phyloP scores from a whole-genome alignment of 225 moss, liverwort and hornwort species.

The Pleurozium schreberi region DNA sequence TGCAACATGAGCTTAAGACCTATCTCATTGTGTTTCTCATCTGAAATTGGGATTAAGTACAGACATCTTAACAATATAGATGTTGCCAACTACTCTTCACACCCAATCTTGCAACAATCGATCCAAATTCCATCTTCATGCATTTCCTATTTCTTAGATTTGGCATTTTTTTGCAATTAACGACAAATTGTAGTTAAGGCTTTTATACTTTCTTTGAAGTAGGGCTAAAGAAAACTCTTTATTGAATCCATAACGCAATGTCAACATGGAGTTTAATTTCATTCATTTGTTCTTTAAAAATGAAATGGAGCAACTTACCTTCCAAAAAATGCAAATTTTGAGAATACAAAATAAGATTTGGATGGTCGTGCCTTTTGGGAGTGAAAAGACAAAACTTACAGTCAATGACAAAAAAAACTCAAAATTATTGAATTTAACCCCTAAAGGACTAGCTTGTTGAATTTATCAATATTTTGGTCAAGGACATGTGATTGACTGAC shows the following conservation, averaged over 20 bases:
- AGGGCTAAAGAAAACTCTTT: not conserved
- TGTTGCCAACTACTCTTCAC: not conserved
- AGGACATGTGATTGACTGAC: too few relatives aligned
- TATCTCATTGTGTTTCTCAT: not conserved
- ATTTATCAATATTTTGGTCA: not conserved
- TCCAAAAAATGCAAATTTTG: not conserved
- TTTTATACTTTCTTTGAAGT: not conserved
- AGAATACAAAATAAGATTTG: not conserved
- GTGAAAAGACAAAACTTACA: not conserved
- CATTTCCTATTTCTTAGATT: not conserved
- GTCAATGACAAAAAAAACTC: not conserved
- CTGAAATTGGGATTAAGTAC: not conserved
- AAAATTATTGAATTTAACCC: not conserved
- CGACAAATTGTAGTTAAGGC: not conserved
- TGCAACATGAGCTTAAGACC: not conserved
- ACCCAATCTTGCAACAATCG: not conserved
- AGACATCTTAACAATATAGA: not conserved
- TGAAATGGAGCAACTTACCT: not conserved
- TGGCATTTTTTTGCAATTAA: not conserved
- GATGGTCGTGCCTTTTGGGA: slow-evolving; percentile 1
- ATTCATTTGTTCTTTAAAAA: too few relatives aligned
- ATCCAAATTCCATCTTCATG: not conserved
- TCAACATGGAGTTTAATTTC: not conserved
- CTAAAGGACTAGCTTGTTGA: not conserved
- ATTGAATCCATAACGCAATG: not conserved